A percentile compares a stretch with the other conserved stretches of the same genome.
Conservation (phyloP, 805 yeast species). For the Ogataea methylovora region DNA sequence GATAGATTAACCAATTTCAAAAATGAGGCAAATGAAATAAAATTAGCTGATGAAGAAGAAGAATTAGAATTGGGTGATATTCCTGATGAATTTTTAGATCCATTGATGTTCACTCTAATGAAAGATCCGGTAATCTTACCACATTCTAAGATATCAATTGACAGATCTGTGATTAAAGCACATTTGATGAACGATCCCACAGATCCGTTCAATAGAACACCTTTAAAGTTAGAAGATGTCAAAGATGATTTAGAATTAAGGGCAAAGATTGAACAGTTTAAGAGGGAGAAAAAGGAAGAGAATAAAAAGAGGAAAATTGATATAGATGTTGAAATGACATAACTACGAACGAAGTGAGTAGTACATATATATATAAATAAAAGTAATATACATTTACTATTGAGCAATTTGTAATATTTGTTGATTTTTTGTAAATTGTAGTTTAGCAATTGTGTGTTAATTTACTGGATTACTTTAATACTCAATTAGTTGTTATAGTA, state of each 20-base stretch:
- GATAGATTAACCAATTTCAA: conserved; percentile 48
- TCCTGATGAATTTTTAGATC: conserved; percentile 96
- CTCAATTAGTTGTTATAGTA: too few relatives aligned
- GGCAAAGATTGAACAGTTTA: conserved; percentile 52
- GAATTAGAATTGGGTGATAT: conserved; percentile 86
- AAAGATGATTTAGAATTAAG: conserved; percentile 67
- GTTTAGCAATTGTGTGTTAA: too few relatives aligned
- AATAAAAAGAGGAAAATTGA: conserved; percentile 7
- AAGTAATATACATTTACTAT: too few relatives aligned
- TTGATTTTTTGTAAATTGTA: too few relatives aligned
- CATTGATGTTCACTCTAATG: conserved; percentile 93
- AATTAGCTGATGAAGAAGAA: conserved; percentile 64
- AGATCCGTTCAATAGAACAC: conserved; percentile 95
- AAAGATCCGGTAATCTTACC: conserved; percentile 95
- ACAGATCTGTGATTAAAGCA: conserved; percentile 85
- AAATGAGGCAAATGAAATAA: conserved; percentile 52
- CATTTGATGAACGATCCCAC: conserved; percentile 92
- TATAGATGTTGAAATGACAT: too few relatives aligned
- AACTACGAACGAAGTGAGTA: too few relatives aligned
- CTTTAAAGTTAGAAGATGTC: conserved; percentile 84
- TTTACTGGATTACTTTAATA: too few relatives aligned
- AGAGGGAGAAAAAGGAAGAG: conserved; percentile 30
- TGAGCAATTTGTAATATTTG: too few relatives aligned
- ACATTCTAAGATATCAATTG: conserved; percentile 75
- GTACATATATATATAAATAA: too few relatives aligned